Evolutionary conservation across 2,329 filamentous ascomycete species (phyloP).

Genomic region (Talaromyces amestolkiae): DNA sequence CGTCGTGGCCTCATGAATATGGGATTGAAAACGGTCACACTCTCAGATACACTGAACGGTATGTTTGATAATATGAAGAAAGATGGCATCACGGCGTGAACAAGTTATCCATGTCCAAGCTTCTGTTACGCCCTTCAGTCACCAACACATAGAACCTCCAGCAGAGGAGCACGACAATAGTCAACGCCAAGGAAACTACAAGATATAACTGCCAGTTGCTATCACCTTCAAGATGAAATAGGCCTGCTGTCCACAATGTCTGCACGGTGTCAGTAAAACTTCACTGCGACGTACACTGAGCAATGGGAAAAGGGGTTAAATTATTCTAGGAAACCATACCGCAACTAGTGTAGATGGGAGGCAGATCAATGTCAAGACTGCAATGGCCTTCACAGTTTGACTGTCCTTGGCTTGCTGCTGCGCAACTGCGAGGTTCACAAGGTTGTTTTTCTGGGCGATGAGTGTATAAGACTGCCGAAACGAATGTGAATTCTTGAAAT

Average conservation of each 20-base stretch:
- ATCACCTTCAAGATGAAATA: background rate
- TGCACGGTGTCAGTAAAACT: background rate
- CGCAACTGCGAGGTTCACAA: background rate
- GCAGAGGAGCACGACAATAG: background rate
- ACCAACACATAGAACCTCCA: background rate
- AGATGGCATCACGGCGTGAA: background rate
- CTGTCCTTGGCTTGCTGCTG: background rate
- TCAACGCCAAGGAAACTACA: background rate
- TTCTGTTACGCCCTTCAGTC: background rate
- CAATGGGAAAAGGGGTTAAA: background rate
- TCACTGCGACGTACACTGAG: background rate
- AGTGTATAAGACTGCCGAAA: background rate
- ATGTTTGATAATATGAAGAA: too few species aligned
- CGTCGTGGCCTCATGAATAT: too few species aligned
- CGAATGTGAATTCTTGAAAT: background rate
- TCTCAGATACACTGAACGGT: too few species aligned
- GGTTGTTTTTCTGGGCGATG: background rate
- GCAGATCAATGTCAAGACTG: background rate
- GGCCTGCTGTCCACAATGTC: background rate
- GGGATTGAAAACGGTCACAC: too few species aligned
- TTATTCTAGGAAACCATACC: background rate
- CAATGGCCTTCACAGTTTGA: background rate
- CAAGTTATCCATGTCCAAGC: background rate
- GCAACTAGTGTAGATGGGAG: slow-evolving; percentile 5
- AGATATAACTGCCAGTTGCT: background rate